Evolutionary conservation across 2,329 filamentous ascomycete genomes (phyloP), one percentile per base, ranked within the genome.

Genomic region (Ceratocystis cacaofunesta): DNA sequence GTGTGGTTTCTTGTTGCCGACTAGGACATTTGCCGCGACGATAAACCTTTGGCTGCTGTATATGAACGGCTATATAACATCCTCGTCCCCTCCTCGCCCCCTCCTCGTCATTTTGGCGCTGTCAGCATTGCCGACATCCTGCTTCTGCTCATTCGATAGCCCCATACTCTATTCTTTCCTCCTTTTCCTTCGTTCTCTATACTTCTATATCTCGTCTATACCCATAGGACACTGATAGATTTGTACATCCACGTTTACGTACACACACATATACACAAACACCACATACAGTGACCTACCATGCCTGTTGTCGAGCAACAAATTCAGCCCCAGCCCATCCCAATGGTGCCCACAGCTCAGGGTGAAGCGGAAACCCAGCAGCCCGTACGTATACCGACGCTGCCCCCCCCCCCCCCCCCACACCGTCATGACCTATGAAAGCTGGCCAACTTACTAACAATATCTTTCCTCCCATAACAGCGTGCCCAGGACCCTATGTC

Each of bases 261-360:
- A 57, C 48, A 41, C 55, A 17, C 30, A 17, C 12, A 8, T 15
- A 25, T 12, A 44, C 10, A 36, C 10, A 41, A 41, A 41, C 36
- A 41, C 36, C 36, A 41, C 36, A 4, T 12, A 41, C 36, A 12
- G 36, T 15, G 36, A 41, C 10, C 52, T n/a, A 61, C 25, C 25
- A 65, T 65, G 63, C 57, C 63, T 30, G 41, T 61, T 44, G 25
- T 65, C 36, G 55, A 65, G 55, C 55, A 65, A 36, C 63, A 65
- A 22, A 22, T 36, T n/a, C 55, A 61, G 57, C 12, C 63, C 43
- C 12, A 65, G 63, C 55, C 63, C n/a, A 57, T 25, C 22, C 55
- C 44, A 30, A 61, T 61, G 63, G 57, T 60, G 25, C 52, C 63
- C 32, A 32, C 43, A 5, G 25, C 62, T 41, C 63, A 64, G 19